Evolutionary conservation across 495 filamentous ascomycete species (phyloP).

Genomic region (Penicillium subrubescens): DNA sequence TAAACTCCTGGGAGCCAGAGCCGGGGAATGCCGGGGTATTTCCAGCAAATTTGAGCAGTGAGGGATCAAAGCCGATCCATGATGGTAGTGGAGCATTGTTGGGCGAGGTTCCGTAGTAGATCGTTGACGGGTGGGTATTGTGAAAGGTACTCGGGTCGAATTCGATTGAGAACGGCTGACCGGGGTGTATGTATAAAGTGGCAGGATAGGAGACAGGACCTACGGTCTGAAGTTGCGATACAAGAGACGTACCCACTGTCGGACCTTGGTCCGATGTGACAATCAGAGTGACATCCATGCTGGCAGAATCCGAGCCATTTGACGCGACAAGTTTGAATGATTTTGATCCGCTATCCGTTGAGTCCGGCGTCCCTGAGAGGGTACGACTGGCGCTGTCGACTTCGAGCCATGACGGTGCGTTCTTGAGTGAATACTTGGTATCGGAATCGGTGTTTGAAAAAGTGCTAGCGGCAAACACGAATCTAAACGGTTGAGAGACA

Average conservation of each 20-base stretch:
- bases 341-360: slow-evolving; percentile 55
- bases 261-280: slow-evolving; percentile 59
- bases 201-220: slow-evolving; percentile 50
- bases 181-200: slow-evolving; percentile 49
- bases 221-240: slow-evolving; percentile 48
- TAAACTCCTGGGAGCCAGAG: slow-evolving; percentile 70
- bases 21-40: slow-evolving; percentile 66
- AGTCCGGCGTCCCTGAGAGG: slow-evolving; percentile 64
- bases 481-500: slow-evolving; percentile 62
- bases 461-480: slow-evolving; percentile 68
- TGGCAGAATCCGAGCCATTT: slow-evolving; percentile 58
- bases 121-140: slow-evolving; percentile 47
- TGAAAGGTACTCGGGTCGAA: slow-evolving; percentile 54
- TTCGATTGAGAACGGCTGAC: slow-evolving; percentile 43
- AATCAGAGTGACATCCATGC: slow-evolving; percentile 62
- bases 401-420: slow-evolving; percentile 68
- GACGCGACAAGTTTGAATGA: slow-evolving; percentile 62
- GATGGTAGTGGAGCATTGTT: slow-evolving; percentile 84
- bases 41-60: slow-evolving; percentile 70
- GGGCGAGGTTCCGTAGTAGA: slow-evolving; percentile 75
- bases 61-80: slow-evolving; percentile 77
- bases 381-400: slow-evolving; percentile 63
- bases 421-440: slow-evolving; percentile 63
- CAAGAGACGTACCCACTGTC: slow-evolving; percentile 46
- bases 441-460: slow-evolving; percentile 56